Evolutionary conservation across 2,329 filamentous ascomycete genomes (phyloP), one percentile per base, ranked within the genome.

Genomic region (Cytospora paraplurivora): DNA sequence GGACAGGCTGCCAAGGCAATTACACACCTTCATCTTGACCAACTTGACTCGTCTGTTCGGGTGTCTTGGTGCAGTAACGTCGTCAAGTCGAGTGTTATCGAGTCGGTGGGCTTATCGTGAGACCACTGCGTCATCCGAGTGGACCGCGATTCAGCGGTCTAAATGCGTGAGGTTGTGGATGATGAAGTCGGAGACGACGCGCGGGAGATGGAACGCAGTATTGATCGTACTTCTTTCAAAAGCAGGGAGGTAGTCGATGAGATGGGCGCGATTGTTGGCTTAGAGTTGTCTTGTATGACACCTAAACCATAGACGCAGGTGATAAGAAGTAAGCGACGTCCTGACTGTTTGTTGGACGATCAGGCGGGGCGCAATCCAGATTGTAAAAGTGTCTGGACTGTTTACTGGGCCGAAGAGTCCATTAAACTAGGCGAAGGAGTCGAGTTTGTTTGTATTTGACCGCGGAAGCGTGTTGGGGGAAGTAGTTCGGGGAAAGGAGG

Each of bases 21-120:
- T n/a, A 61, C 75, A 61, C 67, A 76, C 76, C 73, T 78, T 78
- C 77, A 78, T 78, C 35, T 70, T 75, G 68, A 17, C 34, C 19
- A n/a, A n/a, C 35, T 41, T 56, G 53, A 27, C 27, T 27, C 27
- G 27, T 27, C 27, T 27, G 27, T 27, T 4, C 4, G 27, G 27
- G 27, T 27, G 4, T 27, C 27, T 55, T 12, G 58, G 50, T 8
- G 56, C 41, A 33, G 52, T 47, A 47, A 44, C 47, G 35, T 17
- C 34, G 34, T 59, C 34, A 34, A n/a, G 41, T 64, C 51, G 51
- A 53, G 57, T 66, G 64, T 60, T 64, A 61, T 63, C 57, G 51
- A 61, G 58, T 15, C 19, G 53, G 64, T 66, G 64, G 64, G 63
- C 61, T 61, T 62, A 59, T 62, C 50, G 57, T 61, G 62, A 56